Base-by-base conservation (phyloP, 2,329 filamentous ascomycete species). In the Trichoderma sp. region DNA sequence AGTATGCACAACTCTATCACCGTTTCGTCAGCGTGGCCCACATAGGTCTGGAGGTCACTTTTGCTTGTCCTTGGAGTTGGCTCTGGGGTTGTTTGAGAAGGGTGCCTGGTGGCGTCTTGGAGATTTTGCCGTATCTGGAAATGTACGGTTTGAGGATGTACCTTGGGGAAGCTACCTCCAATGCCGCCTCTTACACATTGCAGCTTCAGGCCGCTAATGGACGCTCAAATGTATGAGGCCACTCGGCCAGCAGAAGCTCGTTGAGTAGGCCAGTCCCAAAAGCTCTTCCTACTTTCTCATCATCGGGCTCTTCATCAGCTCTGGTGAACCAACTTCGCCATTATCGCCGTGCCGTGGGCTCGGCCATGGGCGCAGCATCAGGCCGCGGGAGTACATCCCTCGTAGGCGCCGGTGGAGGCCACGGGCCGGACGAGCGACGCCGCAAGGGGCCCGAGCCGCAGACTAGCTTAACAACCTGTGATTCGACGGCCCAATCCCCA, bases 371-470 rank as follows among this genome's bases (percentile, higher is more conserved):
- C n/a, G 26, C 50, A 55, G 9, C 15, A 26, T 4, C 41, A 45
- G 24, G 48, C 43, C 10, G 61, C 26, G 44, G 28, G 57, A 17
- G 51, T 48, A 57, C 44, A 48, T 34, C n/a, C 17, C 51, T 41
- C 50, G 45, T 30, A 64, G 34, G 39, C 54, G 54, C 62, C 54
- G 62, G 62, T 52, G 62, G 45, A 57, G 62, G 62, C 44, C 44
- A 44, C 62, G 62, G 62, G 52, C 62, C 62, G 62, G 41, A 28
- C 19, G 28, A 50, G 47, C 24, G 19, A 64, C 43, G 51, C 62
- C 62, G 45, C 62, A 57, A 64, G 55, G 62, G 61, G 61, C 34
- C 62, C 62, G 62, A 64, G 62, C 62, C 62, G 62, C 47, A 47
- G 12, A 63, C 41, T 64, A 44, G 47, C 30, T 50, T 41, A 21